These are phyloP conservation scores for Boletus vinaceobasis DNA, from an alignment of 768 basidiomycete genomes.

Conservation along the genomic window DNA sequence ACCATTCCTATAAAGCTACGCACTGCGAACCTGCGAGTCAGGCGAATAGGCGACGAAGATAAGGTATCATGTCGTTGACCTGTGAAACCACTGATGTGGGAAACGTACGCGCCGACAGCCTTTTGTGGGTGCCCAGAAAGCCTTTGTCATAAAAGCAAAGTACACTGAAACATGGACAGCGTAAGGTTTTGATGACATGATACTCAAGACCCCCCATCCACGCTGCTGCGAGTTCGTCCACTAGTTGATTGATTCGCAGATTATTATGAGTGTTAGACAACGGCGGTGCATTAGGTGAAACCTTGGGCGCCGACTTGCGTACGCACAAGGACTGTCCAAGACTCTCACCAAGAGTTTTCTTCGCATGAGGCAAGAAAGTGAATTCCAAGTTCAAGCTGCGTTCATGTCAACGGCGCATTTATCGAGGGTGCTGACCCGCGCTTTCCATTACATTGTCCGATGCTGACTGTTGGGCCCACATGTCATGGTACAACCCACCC, in stretches of 20 bases:
- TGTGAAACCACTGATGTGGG: no score
- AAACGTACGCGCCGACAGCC: no score
- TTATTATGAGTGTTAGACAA: neutral
- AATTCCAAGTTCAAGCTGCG: neutral
- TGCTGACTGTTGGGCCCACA: conserved; percentile 78
- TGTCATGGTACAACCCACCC: conserved; percentile 70
- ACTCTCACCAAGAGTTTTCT: neutral
- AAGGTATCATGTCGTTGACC: no score
- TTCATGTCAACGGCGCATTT: neutral
- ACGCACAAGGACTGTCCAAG: neutral
- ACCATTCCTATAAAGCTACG: no score
- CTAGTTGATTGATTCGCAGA: neutral
- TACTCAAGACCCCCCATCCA: neutral
- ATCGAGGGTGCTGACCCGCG: conserved; percentile 4
- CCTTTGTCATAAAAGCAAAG: neutral
- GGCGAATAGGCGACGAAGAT: no score
- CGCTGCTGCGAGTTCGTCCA: neutral
- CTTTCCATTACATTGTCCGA: conserved; percentile 27
- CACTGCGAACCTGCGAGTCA: no score
- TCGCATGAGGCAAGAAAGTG: neutral
- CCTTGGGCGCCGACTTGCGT: neutral
- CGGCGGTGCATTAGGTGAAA: neutral
- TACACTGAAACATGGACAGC: neutral
- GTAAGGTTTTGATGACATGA: no score
- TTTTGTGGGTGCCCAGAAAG: neutral